Evolutionary conservation across 2,329 filamentous ascomycete species (phyloP).

Genomic region (Aspergillus sclerotialis): DNA sequence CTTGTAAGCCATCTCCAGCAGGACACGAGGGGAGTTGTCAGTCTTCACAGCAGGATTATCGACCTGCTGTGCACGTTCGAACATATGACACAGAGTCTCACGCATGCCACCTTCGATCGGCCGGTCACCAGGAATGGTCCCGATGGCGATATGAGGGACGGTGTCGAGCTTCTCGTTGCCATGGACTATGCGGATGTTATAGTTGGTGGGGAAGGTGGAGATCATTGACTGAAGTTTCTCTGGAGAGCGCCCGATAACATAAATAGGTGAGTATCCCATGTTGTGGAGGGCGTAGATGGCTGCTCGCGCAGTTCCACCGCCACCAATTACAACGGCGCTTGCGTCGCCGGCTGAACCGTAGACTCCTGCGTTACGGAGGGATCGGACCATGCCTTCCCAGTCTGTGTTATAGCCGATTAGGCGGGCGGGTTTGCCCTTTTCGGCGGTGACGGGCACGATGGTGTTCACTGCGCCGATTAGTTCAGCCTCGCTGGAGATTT

Average conservation of each 20-base stretch:
- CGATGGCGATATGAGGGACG: slow-evolving; percentile 67
- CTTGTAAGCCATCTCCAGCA: slow-evolving; percentile 97
- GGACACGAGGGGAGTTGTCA: slow-evolving; percentile 46
- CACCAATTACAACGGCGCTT: slow-evolving; percentile 76
- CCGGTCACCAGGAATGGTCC: slow-evolving; percentile 82
- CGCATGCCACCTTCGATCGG: slow-evolving; percentile 69
- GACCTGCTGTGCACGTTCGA: slow-evolving; percentile 44
- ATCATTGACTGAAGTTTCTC: slow-evolving; percentile 62
- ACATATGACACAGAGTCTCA: slow-evolving; percentile 54
- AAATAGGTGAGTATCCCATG: slow-evolving; percentile 79
- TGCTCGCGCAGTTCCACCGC: slow-evolving; percentile 84
- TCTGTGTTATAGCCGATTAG: slow-evolving; percentile 91
- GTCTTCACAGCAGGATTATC: slow-evolving; percentile 29
- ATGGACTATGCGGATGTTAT: slow-evolving; percentile 61
- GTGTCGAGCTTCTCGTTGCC: slow-evolving; percentile 45
- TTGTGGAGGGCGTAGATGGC: slow-evolving; percentile 81
- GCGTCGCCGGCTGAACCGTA: slow-evolving; percentile 31
- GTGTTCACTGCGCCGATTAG: slow-evolving; percentile 93
- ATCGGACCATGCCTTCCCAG: slow-evolving; percentile 84
- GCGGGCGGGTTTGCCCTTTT: slow-evolving; percentile 37
- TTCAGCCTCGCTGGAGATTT: slow-evolving; percentile 68
- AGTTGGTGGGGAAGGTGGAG: slow-evolving; percentile 64
- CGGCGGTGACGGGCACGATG: slow-evolving; percentile 58
- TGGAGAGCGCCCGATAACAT: slow-evolving; percentile 71
- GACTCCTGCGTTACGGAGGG: slow-evolving; percentile 64